These are phyloP conservation scores for Cystobasidium pallidum DNA, from an alignment of 1,284 basidiomycete species.

Conservation along the genomic window DNA sequence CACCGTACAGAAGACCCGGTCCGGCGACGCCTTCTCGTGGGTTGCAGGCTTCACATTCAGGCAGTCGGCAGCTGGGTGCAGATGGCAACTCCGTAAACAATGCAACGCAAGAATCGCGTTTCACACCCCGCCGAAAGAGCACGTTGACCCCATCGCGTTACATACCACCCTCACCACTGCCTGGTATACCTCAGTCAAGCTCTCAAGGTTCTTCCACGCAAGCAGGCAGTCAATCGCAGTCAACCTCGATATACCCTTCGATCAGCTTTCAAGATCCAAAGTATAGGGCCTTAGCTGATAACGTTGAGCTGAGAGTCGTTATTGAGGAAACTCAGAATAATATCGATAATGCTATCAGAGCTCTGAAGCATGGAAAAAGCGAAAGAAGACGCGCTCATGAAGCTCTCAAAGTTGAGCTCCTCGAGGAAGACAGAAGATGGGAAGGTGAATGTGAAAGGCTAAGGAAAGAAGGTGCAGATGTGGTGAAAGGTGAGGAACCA, in stretches of 20 bases:
- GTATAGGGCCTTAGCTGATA: conserved; percentile 42
- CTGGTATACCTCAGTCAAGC: conserved; percentile 1
- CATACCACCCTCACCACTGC: conserved; percentile 28
- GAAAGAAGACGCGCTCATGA: conserved; percentile 44
- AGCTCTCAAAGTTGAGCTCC: conserved; percentile 47
- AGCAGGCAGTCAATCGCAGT: conserved; percentile 15
- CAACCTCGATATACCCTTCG: conserved; percentile 14
- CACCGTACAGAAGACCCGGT: conserved; percentile 4
- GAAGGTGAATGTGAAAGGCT: conserved; percentile 47
- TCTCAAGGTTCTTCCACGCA: conserved; percentile 8
- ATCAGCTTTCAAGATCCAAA: conserved; percentile 36
- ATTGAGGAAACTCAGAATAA: conserved; percentile 44
- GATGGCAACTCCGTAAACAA: conserved; percentile 30
- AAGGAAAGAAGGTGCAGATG: conserved; percentile 49
- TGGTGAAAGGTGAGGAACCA: conserved; percentile 31
- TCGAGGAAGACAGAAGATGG: conserved; percentile 47
- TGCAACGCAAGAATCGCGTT: conserved; percentile 7
- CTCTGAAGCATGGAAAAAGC: conserved; percentile 53
- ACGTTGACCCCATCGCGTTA: conserved; percentile 32
- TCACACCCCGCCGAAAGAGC: conserved; percentile 12
- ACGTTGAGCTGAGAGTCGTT: conserved; percentile 42
- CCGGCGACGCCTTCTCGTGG: conserved; percentile 15
- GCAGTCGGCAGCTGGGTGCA: background rate
- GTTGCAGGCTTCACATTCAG: conserved; percentile 11
- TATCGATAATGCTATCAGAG: conserved; percentile 49